A percentile compares a stretch with the other conserved stretches of the same genome.
Evolutionary conservation across 352 stramenopile species (phyloP).

Genomic region (Pythium oligandrum): DNA sequence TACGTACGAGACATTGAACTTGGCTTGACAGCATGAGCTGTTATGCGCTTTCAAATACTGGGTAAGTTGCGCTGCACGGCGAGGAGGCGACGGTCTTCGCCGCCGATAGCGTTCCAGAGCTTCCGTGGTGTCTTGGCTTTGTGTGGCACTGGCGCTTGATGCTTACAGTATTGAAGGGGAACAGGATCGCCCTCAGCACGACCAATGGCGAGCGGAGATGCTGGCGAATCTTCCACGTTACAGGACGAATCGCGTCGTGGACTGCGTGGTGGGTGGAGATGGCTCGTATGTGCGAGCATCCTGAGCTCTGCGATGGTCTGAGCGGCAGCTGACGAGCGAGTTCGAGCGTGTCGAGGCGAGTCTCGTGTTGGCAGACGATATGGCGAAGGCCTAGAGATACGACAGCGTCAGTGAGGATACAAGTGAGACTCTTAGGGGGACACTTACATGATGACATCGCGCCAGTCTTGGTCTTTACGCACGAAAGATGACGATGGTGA

Average conservation of each 20-base stretch:
- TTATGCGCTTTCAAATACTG: background rate
- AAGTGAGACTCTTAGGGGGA: no score
- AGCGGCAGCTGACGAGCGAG: constrained; percentile 3
- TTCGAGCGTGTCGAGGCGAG: background rate
- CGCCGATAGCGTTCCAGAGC: constrained; percentile 74
- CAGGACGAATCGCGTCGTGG: background rate
- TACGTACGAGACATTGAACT: no score
- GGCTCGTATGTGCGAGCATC: constrained; percentile 4
- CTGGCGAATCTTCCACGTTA: background rate
- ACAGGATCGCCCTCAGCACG: background rate
- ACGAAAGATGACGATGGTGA: constrained; percentile 12
- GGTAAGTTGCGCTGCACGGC: constrained; percentile 55
- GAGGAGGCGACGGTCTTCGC: constrained; percentile 66
- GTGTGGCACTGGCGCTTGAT: constrained; percentile 42
- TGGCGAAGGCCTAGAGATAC: no score
- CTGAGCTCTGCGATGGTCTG: constrained; percentile 17
- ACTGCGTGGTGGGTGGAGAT: background rate
- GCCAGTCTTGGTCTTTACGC: constrained; percentile 18
- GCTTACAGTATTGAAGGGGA: constrained; percentile 52
- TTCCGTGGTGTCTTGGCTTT: constrained; percentile 64
- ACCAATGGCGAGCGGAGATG: constrained; percentile 17
- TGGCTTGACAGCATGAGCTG: no score
- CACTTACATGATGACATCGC: constrained; percentile 21
- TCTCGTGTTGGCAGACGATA: background rate
- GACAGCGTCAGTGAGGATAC: no score